phyloP scores from a whole-genome alignment of 371 early-diverging fungal species.

The Blyttiomyces sp. region DNA sequence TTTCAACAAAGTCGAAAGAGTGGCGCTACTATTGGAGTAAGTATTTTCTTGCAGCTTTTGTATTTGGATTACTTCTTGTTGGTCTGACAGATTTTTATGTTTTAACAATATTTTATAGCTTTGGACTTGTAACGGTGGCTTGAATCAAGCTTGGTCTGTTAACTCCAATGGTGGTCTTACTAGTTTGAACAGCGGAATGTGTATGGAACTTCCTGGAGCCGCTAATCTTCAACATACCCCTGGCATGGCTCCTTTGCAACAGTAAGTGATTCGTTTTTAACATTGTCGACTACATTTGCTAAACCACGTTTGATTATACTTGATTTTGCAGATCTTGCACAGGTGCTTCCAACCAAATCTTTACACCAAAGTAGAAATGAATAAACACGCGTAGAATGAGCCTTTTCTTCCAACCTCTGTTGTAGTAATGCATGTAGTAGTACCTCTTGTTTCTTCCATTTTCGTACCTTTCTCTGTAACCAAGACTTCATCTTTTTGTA shows the following conservation, averaged over 20 bases:
- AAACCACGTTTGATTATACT: neutral
- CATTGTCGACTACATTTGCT: neutral
- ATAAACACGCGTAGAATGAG: too few species aligned
- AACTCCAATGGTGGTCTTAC: too few species aligned
- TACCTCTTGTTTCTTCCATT: too few species aligned
- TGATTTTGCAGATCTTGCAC: neutral
- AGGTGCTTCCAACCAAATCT: neutral
- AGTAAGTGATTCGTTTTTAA: too few species aligned
- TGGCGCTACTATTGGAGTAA: constrained; percentile 3
- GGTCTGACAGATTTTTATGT: neutral
- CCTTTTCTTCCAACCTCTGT: too few species aligned
- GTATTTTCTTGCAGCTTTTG: neutral
- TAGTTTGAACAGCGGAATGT: neutral
- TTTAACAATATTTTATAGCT: neutral
- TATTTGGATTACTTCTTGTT: neutral
- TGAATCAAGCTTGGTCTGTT: constrained; percentile 5
- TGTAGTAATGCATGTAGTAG: too few species aligned
- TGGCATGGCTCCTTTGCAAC: neutral
- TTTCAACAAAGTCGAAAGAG: neutral
- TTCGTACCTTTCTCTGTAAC: too few species aligned
- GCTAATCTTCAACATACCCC: neutral
- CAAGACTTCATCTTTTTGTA: too few species aligned
- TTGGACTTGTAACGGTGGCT: constrained; percentile 1
- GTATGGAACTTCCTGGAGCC: neutral
- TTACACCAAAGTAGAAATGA: too few species aligned